phyloP scores from a whole-genome alignment of 495 filamentous ascomycete genomes.

The Aspergillus conjunctus region DNA sequence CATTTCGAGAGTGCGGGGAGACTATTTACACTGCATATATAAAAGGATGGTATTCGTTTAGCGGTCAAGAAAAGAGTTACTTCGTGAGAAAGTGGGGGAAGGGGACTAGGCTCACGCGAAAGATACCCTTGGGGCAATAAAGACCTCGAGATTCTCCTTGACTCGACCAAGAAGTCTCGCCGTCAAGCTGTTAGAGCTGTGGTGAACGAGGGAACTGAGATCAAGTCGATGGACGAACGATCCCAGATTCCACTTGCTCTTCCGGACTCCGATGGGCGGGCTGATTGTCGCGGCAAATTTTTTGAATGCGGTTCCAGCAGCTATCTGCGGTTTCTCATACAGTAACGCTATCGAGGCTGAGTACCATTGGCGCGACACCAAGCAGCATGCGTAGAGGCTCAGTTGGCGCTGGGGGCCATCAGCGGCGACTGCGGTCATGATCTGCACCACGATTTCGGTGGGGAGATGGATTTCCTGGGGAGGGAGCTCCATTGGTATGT shows the following conservation, averaged over 20 bases:
- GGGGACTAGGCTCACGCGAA: conserved; percentile 52
- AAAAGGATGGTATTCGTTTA: neutral
- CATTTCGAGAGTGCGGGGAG: conserved; percentile 67
- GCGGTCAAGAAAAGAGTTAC: neutral
- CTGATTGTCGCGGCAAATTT: conserved; percentile 64
- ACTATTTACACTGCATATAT: conserved; percentile 52
- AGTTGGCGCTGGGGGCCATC: conserved; percentile 36
- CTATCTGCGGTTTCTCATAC: conserved; percentile 56
- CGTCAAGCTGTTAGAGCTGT: conserved; percentile 64
- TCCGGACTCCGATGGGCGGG: conserved; percentile 59
- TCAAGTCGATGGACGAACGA: conserved; percentile 59
- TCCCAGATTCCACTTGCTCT: conserved; percentile 56
- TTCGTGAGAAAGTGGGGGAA: neutral
- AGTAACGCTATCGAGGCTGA: conserved; percentile 54
- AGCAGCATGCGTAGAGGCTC: conserved; percentile 55
- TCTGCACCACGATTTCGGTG: conserved; percentile 56
- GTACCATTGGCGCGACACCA: conserved; percentile 69
- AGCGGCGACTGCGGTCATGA: conserved; percentile 36
- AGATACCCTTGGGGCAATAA: conserved; percentile 65
- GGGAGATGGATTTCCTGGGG: conserved; percentile 35
- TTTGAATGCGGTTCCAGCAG: conserved; percentile 53
- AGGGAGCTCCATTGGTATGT: conserved; percentile 14
- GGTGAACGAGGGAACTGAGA: conserved; percentile 63
- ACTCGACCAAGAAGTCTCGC: conserved; percentile 63
- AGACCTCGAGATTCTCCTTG: conserved; percentile 58